Percentiles rank a stretch among this genome's conserved stretches.
phyloP scores from a whole-genome alignment of 2,329 filamentous ascomycete species.

The Microsporum ferrugineum region DNA sequence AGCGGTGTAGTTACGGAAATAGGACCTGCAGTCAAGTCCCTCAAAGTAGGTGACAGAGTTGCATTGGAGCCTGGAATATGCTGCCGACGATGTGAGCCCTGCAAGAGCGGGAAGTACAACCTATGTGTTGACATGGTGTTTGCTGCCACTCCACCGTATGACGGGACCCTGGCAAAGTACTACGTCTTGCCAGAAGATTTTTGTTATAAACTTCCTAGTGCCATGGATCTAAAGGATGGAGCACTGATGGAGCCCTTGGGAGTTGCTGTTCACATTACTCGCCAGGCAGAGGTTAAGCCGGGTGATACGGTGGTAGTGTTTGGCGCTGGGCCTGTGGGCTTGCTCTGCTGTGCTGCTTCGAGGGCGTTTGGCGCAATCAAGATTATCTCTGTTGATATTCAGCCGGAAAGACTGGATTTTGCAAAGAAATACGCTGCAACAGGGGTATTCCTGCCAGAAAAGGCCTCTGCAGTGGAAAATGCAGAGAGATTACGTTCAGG shows the following conservation, averaged over 20 bases:
- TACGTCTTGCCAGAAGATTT: constrained; percentile 78
- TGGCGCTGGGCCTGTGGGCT: constrained; percentile 75
- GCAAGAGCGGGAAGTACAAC: constrained; percentile 55
- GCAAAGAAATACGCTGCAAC: constrained; percentile 54
- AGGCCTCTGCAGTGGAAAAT: constrained; percentile 57
- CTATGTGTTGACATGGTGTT: constrained; percentile 81
- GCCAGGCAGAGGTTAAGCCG: constrained; percentile 59
- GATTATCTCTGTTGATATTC: constrained; percentile 80
- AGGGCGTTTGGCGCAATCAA: constrained; percentile 73
- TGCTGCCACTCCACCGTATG: constrained; percentile 83
- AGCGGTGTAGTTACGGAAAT: constrained; percentile 59
- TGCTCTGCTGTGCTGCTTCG: constrained; percentile 78
- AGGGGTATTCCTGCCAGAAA: constrained; percentile 48
- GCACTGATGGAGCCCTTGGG: constrained; percentile 82
- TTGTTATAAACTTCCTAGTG: constrained; percentile 77
- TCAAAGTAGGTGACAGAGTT: constrained; percentile 53
- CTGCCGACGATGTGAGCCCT: constrained; percentile 54
- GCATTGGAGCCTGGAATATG: constrained; percentile 59
- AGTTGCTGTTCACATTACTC: constrained; percentile 74
- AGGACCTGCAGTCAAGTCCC: constrained; percentile 51
- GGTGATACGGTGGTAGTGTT: constrained; percentile 73
- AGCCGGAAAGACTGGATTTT: constrained; percentile 66
- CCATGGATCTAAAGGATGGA: constrained; percentile 70
- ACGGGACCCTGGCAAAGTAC: constrained; percentile 82
- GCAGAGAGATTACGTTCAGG: constrained; percentile 55